Percentiles rank a stretch among this genome's conserved stretches.
Evolutionary conservation across 208 protist genomes (phyloP).

Genomic region (Balamuthia mandrillaris): DNA sequence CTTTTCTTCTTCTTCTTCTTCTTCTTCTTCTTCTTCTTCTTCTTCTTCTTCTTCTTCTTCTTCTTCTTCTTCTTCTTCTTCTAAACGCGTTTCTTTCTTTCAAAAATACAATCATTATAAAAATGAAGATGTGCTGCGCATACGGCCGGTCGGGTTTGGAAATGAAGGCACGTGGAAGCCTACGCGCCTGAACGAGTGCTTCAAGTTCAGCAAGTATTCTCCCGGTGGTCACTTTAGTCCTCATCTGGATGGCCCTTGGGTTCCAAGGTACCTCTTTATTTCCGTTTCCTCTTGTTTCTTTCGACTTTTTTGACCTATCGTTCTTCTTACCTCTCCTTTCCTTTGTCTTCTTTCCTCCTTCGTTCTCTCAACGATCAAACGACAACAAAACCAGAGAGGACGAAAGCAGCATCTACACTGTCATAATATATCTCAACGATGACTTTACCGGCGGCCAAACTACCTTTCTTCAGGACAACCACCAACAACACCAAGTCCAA

Average conservation of each 20-base stretch:
- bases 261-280: too few relatives aligned
- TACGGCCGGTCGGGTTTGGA: neutral
- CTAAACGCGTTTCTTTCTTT: neutral
- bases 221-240: neutral
- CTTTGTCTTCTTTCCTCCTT: too few relatives aligned
- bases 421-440: neutral
- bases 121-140: neutral
- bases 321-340: too few relatives aligned
- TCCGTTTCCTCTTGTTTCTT: too few relatives aligned
- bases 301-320: too few relatives aligned
- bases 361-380: too few relatives aligned
- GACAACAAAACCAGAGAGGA: too few relatives aligned
- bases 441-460: neutral
- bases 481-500: neutral
- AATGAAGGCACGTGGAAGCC: neutral
- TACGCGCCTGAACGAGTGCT: neutral
- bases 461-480: neutral
- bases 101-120: neutral
- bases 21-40: neutral
- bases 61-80: neutral
- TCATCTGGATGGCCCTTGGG: neutral
- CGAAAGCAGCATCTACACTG: slow-evolving; percentile 3
- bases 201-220: neutral
- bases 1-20: neutral
- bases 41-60: neutral